Evolutionary conservation across 2,329 filamentous ascomycete genomes (phyloP).

Genomic region (Sclerotinia trifoliorum): DNA sequence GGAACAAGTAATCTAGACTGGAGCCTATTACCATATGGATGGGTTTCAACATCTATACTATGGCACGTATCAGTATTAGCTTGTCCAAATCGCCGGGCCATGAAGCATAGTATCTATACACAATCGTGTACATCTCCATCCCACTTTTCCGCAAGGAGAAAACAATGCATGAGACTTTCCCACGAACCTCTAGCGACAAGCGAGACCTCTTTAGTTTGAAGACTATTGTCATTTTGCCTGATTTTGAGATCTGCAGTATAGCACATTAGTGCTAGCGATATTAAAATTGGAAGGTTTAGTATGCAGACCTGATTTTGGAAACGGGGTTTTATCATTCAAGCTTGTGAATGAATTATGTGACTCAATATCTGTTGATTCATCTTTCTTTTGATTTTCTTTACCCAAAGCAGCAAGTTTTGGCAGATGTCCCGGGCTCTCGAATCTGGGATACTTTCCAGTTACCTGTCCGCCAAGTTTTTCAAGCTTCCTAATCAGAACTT

Average conservation of each 20-base stretch:
- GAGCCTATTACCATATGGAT: not conserved
- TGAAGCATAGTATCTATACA: not conserved
- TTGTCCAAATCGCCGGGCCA: not conserved
- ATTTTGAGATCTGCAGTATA: not conserved
- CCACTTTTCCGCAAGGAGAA: not conserved
- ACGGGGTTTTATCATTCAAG: not conserved
- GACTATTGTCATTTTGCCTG: not conserved
- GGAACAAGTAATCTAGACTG: not conserved
- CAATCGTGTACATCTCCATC: not conserved
- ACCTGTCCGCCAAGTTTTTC: not conserved
- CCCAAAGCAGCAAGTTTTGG: not conserved
- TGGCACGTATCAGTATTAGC: not conserved
- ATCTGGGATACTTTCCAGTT: not conserved
- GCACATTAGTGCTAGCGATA: not conserved
- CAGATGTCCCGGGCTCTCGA: not conserved
- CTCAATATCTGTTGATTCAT: not conserved
- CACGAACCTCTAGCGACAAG: constrained; percentile 1
- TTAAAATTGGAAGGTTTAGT: not conserved
- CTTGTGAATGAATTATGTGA: not conserved
- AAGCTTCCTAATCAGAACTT: constrained; percentile 1
- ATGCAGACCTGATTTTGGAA: not conserved
- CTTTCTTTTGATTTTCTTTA: not conserved
- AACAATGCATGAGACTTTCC: not conserved
- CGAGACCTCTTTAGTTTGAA: not conserved
- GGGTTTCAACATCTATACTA: not conserved